Evolutionary conservation across 352 stramenopile species (phyloP).

Genomic region (Globisporangium nagaii): DNA sequence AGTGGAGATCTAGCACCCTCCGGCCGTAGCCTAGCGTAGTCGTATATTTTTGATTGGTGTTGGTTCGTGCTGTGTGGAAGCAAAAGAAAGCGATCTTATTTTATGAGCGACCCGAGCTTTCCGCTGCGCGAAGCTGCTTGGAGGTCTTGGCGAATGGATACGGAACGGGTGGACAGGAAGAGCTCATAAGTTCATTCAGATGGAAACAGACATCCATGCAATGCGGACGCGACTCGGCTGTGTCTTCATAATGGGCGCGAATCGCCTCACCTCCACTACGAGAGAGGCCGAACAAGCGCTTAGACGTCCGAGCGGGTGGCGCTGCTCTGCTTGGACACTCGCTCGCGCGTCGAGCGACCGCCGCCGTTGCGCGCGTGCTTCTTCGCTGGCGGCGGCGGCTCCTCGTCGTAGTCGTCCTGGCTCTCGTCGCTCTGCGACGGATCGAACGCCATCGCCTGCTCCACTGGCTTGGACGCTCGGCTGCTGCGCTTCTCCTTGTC

Average conservation of each 20-base stretch:
- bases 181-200: neutral
- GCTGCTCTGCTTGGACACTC: neutral
- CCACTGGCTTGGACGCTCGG: neutral
- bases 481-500: neutral
- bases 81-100: constrained; percentile 1
- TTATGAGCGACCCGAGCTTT: constrained; percentile 1
- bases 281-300: too few species aligned
- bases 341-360: neutral
- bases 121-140: too few species aligned
- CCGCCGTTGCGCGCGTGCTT: neutral
- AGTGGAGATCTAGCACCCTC: constrained; percentile 72
- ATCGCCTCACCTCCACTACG: too few species aligned
- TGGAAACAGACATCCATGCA: neutral
- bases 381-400: neutral
- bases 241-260: neutral
- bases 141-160: neutral
- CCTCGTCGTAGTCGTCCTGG: neutral
- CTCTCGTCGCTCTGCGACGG: neutral
- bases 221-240: neutral
- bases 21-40: neutral
- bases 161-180: neutral
- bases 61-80: neutral
- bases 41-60: constrained; percentile 2
- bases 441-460: neutral
- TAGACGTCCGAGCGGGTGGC: neutral